Conservation (phyloP, 1,284 basidiomycete species). For the Cryptococcus sp. region DNA sequence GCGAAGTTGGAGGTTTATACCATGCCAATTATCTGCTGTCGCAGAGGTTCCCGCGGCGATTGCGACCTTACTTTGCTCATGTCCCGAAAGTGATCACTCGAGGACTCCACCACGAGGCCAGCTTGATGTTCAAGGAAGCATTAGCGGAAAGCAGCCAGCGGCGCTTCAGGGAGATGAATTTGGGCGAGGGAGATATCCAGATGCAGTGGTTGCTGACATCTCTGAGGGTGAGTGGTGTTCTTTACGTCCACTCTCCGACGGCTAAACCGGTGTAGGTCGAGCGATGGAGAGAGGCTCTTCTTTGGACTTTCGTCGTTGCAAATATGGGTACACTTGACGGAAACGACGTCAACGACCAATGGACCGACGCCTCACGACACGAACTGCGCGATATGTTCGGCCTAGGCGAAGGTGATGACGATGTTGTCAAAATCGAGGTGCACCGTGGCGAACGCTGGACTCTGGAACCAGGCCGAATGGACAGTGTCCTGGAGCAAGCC, state of each 20-base stretch:
- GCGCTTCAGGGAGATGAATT: constrained; percentile 42
- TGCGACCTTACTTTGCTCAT: constrained; percentile 49
- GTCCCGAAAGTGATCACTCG: constrained; percentile 49
- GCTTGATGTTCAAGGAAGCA: constrained; percentile 47
- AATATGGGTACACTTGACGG: constrained; percentile 32
- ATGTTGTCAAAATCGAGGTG: constrained; percentile 45
- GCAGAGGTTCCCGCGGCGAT: constrained; percentile 42
- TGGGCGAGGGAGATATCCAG: constrained; percentile 45
- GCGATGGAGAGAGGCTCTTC: constrained; percentile 50
- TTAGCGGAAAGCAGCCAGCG: constrained; percentile 35
- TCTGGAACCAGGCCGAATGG: constrained; percentile 33
- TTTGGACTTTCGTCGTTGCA: constrained; percentile 50
- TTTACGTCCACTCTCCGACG: neutral
- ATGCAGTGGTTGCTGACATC: constrained; percentile 48
- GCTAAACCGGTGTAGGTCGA: constrained; percentile 31
- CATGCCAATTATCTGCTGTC: constrained; percentile 50
- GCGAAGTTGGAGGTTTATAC: constrained; percentile 46
- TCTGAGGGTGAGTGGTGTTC: constrained; percentile 27
- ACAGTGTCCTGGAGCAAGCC: constrained; percentile 32
- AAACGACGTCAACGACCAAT: constrained; percentile 19
- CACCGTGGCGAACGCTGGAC: constrained; percentile 45
- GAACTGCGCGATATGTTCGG: constrained; percentile 40
- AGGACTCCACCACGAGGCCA: constrained; percentile 48
- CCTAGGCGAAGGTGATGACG: constrained; percentile 26
- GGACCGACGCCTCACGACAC: constrained; percentile 33